A percentile compares a stretch with the other conserved stretches of the same genome.
phyloP scores from a whole-genome alignment of 1,139 yeast genomes.

The Magnusiomyces sp. region DNA sequence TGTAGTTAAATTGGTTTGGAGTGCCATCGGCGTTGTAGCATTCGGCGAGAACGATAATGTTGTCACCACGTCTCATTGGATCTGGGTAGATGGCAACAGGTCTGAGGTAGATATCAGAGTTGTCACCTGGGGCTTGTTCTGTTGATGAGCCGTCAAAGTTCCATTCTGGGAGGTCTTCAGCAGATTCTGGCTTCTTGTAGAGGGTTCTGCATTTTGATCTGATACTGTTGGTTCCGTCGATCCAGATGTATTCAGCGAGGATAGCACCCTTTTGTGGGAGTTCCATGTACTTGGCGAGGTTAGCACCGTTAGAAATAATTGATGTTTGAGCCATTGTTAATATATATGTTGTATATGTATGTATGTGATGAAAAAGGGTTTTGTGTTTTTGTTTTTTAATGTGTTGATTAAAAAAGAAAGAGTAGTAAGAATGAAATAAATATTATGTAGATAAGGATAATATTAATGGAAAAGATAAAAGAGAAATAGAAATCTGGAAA shows the following conservation, averaged over 20 bases:
- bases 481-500: neutral
- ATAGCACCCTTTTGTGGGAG: conserved; percentile 80
- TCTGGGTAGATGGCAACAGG: conserved; percentile 92
- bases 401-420: neutral
- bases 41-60: conserved; percentile 88
- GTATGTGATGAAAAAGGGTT: neutral
- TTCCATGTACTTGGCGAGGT: conserved; percentile 68
- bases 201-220: conserved; percentile 94
- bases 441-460: neutral
- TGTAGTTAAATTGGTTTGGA: conserved; percentile 96
- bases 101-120: conserved; percentile 89
- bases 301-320: conserved; percentile 27
- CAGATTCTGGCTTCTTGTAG: conserved; percentile 52
- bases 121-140: conserved; percentile 97
- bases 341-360: neutral
- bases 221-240: conserved; percentile 84
- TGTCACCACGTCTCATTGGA: conserved; percentile 97
- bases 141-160: conserved; percentile 98
- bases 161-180: conserved; percentile 96
- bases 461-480: neutral
- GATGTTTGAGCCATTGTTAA: conserved; percentile 18
- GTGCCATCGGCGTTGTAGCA: conserved; percentile 99
- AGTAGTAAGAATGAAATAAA: neutral
- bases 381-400: neutral
- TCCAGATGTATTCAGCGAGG: conserved; percentile 96